phyloP scores from a whole-genome alignment of 306 rosid species.

The Prinsepia uniflora region DNA sequence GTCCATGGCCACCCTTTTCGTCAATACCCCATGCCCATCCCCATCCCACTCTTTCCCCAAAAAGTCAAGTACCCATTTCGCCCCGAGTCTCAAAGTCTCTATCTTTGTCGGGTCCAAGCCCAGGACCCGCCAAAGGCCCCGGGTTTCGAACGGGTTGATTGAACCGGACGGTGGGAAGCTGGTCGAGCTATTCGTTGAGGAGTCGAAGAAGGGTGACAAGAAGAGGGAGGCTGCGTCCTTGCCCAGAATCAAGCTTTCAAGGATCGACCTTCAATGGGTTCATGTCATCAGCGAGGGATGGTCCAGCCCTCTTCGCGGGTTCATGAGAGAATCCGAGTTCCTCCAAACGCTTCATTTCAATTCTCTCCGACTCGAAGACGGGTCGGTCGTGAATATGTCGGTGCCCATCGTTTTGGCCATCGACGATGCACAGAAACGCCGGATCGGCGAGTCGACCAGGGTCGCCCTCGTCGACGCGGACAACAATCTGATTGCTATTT shows the following conservation, averaged over 20 bases:
- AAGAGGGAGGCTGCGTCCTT: constrained; percentile 58
- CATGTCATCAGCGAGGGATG: constrained; percentile 97
- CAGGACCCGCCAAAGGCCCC: constrained; percentile 31
- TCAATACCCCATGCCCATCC: constrained; percentile 42
- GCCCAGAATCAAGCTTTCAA: constrained; percentile 61
- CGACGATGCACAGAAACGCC: constrained; percentile 72
- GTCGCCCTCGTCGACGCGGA: constrained; percentile 75
- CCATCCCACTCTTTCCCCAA: constrained; percentile 39
- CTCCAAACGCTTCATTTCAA: constrained; percentile 99
- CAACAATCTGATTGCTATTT: constrained; percentile 67
- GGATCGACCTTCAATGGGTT: constrained; percentile 78
- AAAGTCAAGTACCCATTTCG: constrained; percentile 41
- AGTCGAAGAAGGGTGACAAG: constrained; percentile 43
- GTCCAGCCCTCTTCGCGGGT: constrained; percentile 88
- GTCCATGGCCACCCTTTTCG: constrained; percentile 70
- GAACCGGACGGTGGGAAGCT: constrained; percentile 94
- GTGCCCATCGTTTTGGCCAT: constrained; percentile 89
- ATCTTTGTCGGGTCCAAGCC: constrained; percentile 6
- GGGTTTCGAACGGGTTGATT: constrained; percentile 64
- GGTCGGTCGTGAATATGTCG: constrained; percentile 86
- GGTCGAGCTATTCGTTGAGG: constrained; percentile 69
- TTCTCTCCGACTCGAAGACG: constrained; percentile 71
- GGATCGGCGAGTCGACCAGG: constrained; percentile 56
- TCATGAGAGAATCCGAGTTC: constrained; percentile 98
- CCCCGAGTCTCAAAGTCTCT: constrained; percentile 34